A percentile compares a stretch with the other conserved stretches of the same genome.
phyloP scores from a whole-genome alignment of 495 filamentous ascomycete species.

The Aspergillus nidulans region DNA sequence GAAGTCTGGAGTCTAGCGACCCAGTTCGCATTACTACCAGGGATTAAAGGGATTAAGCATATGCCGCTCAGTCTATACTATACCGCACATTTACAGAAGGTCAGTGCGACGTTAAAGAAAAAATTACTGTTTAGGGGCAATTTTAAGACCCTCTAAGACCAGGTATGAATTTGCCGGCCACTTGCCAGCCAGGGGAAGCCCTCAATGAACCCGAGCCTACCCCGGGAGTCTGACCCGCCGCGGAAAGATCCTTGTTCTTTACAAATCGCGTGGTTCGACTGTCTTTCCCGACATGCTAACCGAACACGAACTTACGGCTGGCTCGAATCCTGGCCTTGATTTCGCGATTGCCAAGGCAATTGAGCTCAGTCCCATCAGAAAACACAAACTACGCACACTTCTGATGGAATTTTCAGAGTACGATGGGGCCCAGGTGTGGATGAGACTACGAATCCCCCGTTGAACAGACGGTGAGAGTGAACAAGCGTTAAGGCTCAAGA shows the following conservation, averaged over 20 bases:
- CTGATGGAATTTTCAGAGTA: neutral
- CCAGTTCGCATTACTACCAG: neutral
- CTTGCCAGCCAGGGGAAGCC: neutral
- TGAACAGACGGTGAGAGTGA: constrained; percentile 1
- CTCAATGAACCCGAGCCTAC: neutral
- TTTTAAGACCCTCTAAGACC: neutral
- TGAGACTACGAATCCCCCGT: neutral
- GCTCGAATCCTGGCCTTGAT: neutral
- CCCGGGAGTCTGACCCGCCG: neutral
- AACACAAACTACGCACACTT: constrained; percentile 1
- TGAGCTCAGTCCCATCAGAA: neutral
- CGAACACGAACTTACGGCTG: neutral
- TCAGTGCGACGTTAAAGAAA: neutral
- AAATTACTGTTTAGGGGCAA: neutral
- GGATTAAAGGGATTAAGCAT: neutral
- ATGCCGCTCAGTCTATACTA: too few relatives aligned
- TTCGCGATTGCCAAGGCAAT: neutral
- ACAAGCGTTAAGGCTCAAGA: neutral
- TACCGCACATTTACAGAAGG: neutral
- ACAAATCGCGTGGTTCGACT: neutral
- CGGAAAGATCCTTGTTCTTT: neutral
- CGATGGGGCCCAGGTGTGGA: neutral
- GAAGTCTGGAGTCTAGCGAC: too few relatives aligned
- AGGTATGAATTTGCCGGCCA: neutral
- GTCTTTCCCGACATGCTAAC: neutral